phyloP scores from a whole-genome alignment of 768 basidiomycete genomes.

The Filobasidium floriforme region DNA sequence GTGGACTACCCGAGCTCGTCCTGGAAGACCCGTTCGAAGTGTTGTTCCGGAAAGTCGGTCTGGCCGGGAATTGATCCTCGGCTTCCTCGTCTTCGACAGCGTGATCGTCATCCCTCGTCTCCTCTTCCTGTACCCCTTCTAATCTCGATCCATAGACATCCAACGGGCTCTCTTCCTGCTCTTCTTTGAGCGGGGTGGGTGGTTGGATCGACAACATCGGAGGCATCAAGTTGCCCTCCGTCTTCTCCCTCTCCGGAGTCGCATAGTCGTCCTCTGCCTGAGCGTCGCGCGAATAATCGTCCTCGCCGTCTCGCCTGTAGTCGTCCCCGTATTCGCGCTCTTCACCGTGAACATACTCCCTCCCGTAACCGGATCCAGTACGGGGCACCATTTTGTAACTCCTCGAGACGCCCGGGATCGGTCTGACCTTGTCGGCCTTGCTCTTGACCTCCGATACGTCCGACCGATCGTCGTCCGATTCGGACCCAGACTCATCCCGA shows the following conservation, averaged over 20 bases:
- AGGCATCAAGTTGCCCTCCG: not conserved
- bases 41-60: not conserved
- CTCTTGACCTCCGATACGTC: not conserved
- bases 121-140: not conserved
- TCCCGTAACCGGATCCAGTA: not conserved
- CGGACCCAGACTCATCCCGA: not conserved
- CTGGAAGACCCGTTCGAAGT: not conserved
- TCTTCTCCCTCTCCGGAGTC: slow-evolving; percentile 4
- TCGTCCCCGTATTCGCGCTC: not conserved
- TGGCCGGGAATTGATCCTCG: not conserved
- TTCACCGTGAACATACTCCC: not conserved
- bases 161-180: slow-evolving; percentile 7
- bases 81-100: not conserved
- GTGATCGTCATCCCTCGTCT: not conserved
- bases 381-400: slow-evolving; percentile 6
- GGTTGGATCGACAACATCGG: slow-evolving; percentile 18
- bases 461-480: not conserved
- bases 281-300: too few species aligned
- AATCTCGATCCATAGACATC: not conserved
- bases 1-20: not conserved
- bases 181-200: slow-evolving; percentile 16
- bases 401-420: not conserved
- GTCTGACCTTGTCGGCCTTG: not conserved
- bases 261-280: not conserved
- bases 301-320: too few species aligned